Evolutionary conservation across 2,329 filamentous ascomycete species (phyloP), one percentile per base, ranked within the genome.

Genomic region (Aureobasidium pullulans): DNA sequence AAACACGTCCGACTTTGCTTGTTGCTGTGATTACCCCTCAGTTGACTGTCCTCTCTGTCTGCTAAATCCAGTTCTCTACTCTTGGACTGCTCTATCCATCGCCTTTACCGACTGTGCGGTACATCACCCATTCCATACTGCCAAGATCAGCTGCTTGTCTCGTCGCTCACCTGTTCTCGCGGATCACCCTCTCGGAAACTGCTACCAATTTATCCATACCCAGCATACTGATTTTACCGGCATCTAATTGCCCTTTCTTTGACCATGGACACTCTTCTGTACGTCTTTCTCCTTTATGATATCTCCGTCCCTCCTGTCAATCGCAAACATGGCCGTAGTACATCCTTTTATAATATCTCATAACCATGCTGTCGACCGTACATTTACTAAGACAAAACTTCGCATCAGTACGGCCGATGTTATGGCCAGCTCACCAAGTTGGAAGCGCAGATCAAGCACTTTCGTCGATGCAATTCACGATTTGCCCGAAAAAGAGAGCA

Each of bases 391-490:
- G n/a, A 28, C 44, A 16, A 59, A 10, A 32, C 36, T 47, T 31
- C 28, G 31, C 13, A 42, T 57, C 67, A 94, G 90, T 62, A 96
- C 92, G 48, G 90, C 91, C 69, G 90, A 96, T 71, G 88, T 96
- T 67, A 90, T 92, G 73, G 90, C 89, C 65, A 96, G 89, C 73
- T 91, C 92, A 61, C 90, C 90, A 61, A 86, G 89, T 66, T 96
- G 96, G 72, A 87, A 92, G 64, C 87, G 94, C 68, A 89, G 90
- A 75, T 96, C 93, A 67, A 96, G 91, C 66, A 96, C 92, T 39
- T 96, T 95, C 72, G 92, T 96, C 68, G 94, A 97, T 79, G 93
- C 90, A 65, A 96, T 97, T 68, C 93, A 97, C 75, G 93, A 97
- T 78, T 81, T 96, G 57, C 85, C 89, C 8, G 88, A 92, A 70